phyloP scores from a whole-genome alignment of 192 early-diverging fungal genomes.

The Umbelopsis isabellina region DNA sequence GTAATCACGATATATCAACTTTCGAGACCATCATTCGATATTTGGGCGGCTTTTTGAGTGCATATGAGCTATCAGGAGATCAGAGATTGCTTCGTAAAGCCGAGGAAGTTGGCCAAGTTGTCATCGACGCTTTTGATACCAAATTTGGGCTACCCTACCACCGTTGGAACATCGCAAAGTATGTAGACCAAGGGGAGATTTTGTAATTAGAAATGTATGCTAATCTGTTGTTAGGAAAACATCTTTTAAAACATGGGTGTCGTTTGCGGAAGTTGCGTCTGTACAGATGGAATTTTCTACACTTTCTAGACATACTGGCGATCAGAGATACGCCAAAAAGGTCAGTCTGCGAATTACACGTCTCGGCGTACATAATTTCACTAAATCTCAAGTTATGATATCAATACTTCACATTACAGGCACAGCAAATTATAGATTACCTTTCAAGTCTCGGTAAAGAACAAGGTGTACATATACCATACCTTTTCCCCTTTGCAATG shows the following conservation, averaged over 20 bases:
- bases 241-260: background rate
- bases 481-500: constrained; percentile 63
- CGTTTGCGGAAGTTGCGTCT: constrained; percentile 63
- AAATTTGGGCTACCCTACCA: constrained; percentile 64
- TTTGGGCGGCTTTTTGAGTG: constrained; percentile 77
- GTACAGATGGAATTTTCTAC: constrained; percentile 86
- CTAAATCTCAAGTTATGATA: background rate
- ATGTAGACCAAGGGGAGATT: background rate
- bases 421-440: constrained; percentile 6
- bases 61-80: constrained; percentile 76
- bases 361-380: too few species aligned
- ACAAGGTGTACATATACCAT: constrained; percentile 45
- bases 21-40: constrained; percentile 85
- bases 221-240: background rate
- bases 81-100: constrained; percentile 67
- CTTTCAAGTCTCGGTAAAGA: constrained; percentile 9
- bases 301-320: constrained; percentile 73
- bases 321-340: constrained; percentile 63
- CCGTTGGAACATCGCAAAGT: constrained; percentile 50
- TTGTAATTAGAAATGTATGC: too few species aligned
- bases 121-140: constrained; percentile 75
- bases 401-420: background rate
- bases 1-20: constrained; percentile 51
- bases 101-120: constrained; percentile 61
- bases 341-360: constrained; percentile 28